A percentile compares a stretch with the other conserved stretches of the same genome.
These are phyloP conservation scores for Zygotorulaspora danielsina DNA, from an alignment of 805 yeast genomes.

Conservation along the genomic window DNA sequence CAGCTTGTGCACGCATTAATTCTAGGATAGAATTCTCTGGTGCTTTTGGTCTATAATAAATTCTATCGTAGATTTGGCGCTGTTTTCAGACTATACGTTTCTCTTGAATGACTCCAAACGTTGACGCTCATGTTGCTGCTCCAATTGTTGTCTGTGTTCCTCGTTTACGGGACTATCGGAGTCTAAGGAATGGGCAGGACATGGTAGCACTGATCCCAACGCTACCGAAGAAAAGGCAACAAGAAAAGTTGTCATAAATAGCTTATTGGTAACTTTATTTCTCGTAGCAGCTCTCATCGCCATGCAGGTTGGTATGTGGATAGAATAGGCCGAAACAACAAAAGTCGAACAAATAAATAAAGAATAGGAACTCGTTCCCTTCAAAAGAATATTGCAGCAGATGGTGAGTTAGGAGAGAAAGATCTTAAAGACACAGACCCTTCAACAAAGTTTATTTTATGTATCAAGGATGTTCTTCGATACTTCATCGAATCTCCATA, in stretches of 20 bases:
- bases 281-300: constrained; percentile 52
- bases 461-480: neutral
- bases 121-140: constrained; percentile 1
- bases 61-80: too few relatives aligned
- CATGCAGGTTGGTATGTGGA: neutral
- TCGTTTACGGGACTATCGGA: constrained; percentile 38
- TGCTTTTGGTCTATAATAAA: too few relatives aligned
- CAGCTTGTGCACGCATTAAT: too few relatives aligned
- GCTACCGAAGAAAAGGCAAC: constrained; percentile 51
- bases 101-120: neutral
- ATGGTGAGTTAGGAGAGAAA: too few relatives aligned
- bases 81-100: neutral
- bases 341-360: too few relatives aligned
- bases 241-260: constrained; percentile 57
- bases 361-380: too few relatives aligned
- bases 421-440: too few relatives aligned
- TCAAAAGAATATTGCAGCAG: too few relatives aligned
- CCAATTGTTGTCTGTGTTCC: constrained; percentile 10
- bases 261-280: constrained; percentile 47
- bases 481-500: neutral
- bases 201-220: constrained; percentile 40
- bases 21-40: too few relatives aligned
- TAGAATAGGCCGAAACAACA: too few relatives aligned
- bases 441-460: too few relatives aligned
- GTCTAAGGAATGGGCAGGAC: constrained; percentile 42